phyloP scores from a whole-genome alignment of 75 land plant species.

The Cunninghamia lanceolata region DNA sequence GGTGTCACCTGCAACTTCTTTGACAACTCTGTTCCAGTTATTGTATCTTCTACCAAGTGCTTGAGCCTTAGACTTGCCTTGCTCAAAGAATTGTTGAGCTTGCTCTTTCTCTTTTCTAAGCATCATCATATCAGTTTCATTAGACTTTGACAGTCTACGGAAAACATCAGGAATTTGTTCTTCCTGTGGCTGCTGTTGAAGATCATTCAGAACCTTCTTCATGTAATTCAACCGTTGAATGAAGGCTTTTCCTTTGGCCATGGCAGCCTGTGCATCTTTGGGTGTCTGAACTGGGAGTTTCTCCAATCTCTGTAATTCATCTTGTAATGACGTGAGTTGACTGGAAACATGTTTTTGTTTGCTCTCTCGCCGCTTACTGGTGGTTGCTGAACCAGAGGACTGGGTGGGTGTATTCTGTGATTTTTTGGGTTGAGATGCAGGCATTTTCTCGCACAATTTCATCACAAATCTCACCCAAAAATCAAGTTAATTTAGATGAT shows the following conservation, averaged over 20 bases:
- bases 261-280: neutral
- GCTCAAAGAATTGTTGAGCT: neutral
- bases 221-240: neutral
- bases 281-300: neutral
- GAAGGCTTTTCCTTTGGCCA: neutral
- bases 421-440: neutral
- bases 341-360: neutral
- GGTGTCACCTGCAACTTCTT: neutral
- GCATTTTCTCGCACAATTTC: neutral
- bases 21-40: neutral
- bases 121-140: neutral
- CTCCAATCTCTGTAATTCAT: neutral
- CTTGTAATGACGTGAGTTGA: neutral
- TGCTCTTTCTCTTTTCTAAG: neutral
- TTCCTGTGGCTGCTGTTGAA: neutral
- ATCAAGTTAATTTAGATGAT: too few species aligned
- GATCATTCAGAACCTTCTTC: neutral
- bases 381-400: neutral
- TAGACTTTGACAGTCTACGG: neutral
- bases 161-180: neutral
- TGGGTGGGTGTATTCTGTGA: neutral
- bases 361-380: neutral
- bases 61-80: neutral
- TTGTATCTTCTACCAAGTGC: neutral
- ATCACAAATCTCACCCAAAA: neutral